Conservation (phyloP, 345 rosid species). For the Dovyalis caffra region DNA sequence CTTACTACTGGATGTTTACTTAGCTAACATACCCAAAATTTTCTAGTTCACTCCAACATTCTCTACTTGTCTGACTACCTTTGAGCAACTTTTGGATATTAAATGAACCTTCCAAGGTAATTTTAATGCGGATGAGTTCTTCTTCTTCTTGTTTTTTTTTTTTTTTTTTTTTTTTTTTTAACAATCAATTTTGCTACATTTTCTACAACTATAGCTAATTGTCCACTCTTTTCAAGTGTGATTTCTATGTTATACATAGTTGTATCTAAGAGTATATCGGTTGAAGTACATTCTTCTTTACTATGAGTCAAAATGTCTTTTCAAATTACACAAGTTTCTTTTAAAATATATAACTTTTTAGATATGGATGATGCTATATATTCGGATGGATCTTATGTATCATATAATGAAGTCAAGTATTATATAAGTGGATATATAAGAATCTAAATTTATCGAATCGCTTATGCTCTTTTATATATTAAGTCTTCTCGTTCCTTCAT, state of each 20-base stretch:
- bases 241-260: conserved; percentile 3
- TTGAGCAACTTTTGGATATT: too few species aligned
- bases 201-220: not conserved
- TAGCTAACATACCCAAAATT: too few species aligned
- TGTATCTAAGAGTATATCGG: not conserved
- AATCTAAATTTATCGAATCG: too few species aligned
- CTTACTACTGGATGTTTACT: too few species aligned
- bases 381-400: not conserved
- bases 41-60: too few species aligned
- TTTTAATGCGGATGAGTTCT: too few species aligned
- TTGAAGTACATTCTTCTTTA: not conserved
- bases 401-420: conserved; percentile 2
- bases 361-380: not conserved
- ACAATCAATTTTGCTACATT: too few species aligned
- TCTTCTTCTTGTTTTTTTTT: too few species aligned
- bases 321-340: conserved; percentile 5
- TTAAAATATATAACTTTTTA: not conserved
- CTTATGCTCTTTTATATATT: not conserved
- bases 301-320: conserved; percentile 7
- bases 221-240: not conserved
- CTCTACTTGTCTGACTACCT: too few species aligned
- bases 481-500: not conserved
- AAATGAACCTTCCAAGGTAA: too few species aligned
- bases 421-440: not conserved
- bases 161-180: too few species aligned